Evolutionary conservation across 768 basidiomycete species (phyloP).

Genomic region (Rhodosporidiobolus sp.): DNA sequence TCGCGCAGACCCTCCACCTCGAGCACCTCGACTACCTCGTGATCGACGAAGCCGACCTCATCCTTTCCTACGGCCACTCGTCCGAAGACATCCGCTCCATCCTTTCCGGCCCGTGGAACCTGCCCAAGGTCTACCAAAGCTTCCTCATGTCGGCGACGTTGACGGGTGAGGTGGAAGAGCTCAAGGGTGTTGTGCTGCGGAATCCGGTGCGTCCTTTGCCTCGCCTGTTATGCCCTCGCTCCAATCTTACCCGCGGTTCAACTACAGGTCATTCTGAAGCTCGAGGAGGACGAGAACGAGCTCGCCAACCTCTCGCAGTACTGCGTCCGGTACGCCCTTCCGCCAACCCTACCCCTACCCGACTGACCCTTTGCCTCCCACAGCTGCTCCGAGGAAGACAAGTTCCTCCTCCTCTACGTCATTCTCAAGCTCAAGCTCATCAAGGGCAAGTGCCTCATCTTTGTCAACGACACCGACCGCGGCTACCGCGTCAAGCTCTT

Average conservation of each 20-base stretch:
- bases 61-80: constrained; percentile 88
- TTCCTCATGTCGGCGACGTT: constrained; percentile 97
- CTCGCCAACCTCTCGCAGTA: constrained; percentile 79
- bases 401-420: constrained; percentile 92
- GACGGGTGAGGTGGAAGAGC: constrained; percentile 87
- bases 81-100: constrained; percentile 79
- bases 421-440: constrained; percentile 94
- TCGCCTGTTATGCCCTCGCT: neutral
- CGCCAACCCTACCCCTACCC: neutral
- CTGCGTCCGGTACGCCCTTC: constrained; percentile 61
- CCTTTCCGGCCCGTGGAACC: constrained; percentile 59
- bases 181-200: constrained; percentile 81
- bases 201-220: constrained; percentile 65
- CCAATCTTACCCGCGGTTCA: neutral
- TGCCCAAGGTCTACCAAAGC: constrained; percentile 80
- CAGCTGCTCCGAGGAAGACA: constrained; percentile 90
- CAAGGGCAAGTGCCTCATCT: constrained; percentile 91
- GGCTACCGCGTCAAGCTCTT: constrained; percentile 96
- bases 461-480: constrained; percentile 93
- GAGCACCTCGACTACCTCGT: constrained; percentile 74
- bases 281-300: constrained; percentile 84
- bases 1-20: constrained; percentile 61
- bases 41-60: constrained; percentile 96
- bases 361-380: neutral
- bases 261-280: constrained; percentile 71